Evolutionary conservation across 176 grass and related monocot species (phyloP).

Genomic region (Calamus simplicifolius): DNA sequence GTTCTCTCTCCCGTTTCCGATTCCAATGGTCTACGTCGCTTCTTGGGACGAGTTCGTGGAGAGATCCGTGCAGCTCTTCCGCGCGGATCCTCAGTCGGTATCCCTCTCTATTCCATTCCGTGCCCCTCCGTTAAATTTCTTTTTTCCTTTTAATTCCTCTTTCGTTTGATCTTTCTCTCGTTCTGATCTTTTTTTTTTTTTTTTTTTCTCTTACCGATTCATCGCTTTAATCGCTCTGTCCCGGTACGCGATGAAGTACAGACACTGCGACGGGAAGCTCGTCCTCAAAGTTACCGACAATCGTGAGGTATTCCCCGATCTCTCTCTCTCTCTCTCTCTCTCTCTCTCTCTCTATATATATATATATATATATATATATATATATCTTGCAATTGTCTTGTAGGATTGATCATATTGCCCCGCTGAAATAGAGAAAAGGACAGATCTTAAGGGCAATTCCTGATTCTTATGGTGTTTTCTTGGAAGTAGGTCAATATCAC

Average conservation of each 20-base stretch:
- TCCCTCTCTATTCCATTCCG: neutral
- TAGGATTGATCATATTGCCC: too few species aligned
- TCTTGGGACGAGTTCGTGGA: conserved; percentile 97
- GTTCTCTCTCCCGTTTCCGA: neutral
- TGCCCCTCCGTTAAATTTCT: conserved; percentile 6
- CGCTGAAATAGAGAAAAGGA: too few species aligned
- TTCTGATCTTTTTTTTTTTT: neutral
- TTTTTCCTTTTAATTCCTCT: neutral
- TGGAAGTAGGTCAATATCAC: too few species aligned
- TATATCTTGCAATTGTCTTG: neutral
- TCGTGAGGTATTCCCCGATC: conserved; percentile 36
- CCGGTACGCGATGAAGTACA: conserved; percentile 79
- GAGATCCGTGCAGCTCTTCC: conserved; percentile 80
- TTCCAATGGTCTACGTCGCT: conserved; percentile 72
- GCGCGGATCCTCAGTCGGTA: conserved; percentile 63
- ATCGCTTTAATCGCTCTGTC: conserved; percentile 29
- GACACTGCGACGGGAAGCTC: conserved; percentile 92
- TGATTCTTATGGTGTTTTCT: too few species aligned
- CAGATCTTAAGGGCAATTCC: too few species aligned
- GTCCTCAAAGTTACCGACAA: conserved; percentile 97
- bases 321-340: neutral
- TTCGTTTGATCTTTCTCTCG: neutral
- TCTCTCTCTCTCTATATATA: neutral
- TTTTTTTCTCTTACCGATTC: neutral
- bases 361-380: too few species aligned